Conservation (phyloP, 2,329 filamentous ascomycete genomes). For the Pestalotiopsis sp. region DNA sequence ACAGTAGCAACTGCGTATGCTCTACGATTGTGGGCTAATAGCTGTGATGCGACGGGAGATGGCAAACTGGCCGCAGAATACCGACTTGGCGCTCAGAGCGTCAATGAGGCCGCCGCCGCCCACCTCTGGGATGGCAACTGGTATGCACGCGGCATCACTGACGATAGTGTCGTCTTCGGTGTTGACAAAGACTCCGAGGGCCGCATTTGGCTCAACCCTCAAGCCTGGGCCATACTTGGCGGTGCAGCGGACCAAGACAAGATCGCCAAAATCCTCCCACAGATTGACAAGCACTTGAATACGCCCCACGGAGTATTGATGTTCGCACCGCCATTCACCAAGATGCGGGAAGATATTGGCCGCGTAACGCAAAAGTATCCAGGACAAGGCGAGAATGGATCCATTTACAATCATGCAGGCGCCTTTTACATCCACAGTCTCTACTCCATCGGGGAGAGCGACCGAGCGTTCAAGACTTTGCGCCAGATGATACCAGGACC, state of each 20-base stretch:
- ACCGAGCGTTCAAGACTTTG: constrained; percentile 50
- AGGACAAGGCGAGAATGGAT: constrained; percentile 58
- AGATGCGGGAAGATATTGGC: constrained; percentile 59
- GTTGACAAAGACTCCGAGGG: constrained; percentile 50
- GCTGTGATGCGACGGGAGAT: constrained; percentile 46
- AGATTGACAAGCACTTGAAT: constrained; percentile 50
- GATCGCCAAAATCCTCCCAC: constrained; percentile 43
- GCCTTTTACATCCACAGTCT: constrained; percentile 56
- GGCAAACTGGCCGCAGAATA: constrained; percentile 43
- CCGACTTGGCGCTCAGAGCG: constrained; percentile 40
- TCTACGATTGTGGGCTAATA: constrained; percentile 51
- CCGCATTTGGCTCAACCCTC: constrained; percentile 59
- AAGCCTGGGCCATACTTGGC: constrained; percentile 55
- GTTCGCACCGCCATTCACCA: constrained; percentile 54
- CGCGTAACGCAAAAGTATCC: constrained; percentile 60
- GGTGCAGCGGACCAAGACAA: constrained; percentile 47
- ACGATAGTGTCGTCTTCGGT: constrained; percentile 53
- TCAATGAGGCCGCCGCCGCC: constrained; percentile 50
- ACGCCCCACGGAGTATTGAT: constrained; percentile 56
- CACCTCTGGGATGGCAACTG: constrained; percentile 58
- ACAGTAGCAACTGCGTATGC: constrained; percentile 56
- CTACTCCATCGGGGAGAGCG: constrained; percentile 48
- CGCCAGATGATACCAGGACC: constrained; percentile 57
- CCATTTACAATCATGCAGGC: constrained; percentile 58
- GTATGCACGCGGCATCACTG: constrained; percentile 59